A percentile compares a stretch with the other conserved stretches of the same genome.
These are phyloP conservation scores for Cryptosporidium tyzzeri DNA, from an alignment of 169 alveolate genomes.

Conservation along the genomic window DNA sequence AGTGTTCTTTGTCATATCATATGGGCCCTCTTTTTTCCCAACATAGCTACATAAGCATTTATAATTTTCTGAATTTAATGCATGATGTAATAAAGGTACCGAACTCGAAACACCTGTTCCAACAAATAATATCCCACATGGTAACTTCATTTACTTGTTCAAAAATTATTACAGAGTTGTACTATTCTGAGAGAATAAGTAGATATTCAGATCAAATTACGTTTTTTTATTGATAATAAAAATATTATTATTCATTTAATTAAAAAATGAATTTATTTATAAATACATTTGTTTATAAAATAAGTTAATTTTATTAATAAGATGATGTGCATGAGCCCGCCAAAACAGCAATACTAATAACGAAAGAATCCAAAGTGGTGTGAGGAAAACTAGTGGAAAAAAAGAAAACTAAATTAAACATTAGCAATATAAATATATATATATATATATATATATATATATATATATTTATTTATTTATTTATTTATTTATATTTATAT, in stretches of 20 bases:
- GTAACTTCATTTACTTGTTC: slow-evolving; percentile 9
- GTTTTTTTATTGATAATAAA: no score
- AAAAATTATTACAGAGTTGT: background rate
- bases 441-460: no score
- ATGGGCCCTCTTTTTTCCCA: background rate
- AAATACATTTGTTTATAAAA: background rate
- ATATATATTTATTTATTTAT: background rate
- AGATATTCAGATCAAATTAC: background rate
- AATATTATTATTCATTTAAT: no score
- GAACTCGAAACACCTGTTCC: slow-evolving; percentile 70
- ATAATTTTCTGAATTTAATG: slow-evolving; percentile 40
- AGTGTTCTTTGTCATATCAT: slow-evolving; percentile 7
- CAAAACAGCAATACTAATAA: background rate
- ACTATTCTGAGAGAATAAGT: background rate
- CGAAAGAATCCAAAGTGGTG: background rate
- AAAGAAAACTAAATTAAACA: background rate
- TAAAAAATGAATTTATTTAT: background rate
- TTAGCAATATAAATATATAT: background rate
- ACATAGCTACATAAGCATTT: slow-evolving; percentile 37
- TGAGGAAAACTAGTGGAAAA: slow-evolving; percentile 1
- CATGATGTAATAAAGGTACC: slow-evolving; percentile 72
- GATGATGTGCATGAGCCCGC: slow-evolving; percentile 13
- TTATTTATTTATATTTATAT: no score
- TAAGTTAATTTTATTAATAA: background rate
- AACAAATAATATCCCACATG: slow-evolving; percentile 51